These are phyloP conservation scores for Phoma sp. DNA, from an alignment of 2,329 filamentous ascomycete genomes.

Conservation along the genomic window DNA sequence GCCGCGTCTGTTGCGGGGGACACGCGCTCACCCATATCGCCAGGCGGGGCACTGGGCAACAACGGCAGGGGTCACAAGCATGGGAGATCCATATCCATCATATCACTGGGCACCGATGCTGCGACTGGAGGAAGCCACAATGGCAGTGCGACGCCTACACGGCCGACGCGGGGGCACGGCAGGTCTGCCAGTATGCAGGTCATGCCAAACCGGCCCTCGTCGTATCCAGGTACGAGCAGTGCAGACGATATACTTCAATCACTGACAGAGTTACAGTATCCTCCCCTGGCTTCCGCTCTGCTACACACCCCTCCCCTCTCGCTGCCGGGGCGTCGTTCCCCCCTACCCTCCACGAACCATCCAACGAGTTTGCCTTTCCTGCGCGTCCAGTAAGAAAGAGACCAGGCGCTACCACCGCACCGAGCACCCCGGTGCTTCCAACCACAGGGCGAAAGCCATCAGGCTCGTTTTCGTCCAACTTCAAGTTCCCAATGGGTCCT, in stretches of 20 bases:
- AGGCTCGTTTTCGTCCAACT: conserved; percentile 56
- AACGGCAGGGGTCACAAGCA: conserved; percentile 46
- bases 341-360: conserved; percentile 34
- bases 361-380: conserved; percentile 41
- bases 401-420: conserved; percentile 45
- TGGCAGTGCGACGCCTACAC: conserved; percentile 39
- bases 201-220: conserved; percentile 55
- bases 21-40: conserved; percentile 32
- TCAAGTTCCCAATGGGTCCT: conserved; percentile 63
- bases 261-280: conserved; percentile 36
- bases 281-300: conserved; percentile 42
- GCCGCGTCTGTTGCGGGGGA: conserved; percentile 47
- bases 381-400: conserved; percentile 36
- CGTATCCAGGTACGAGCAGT: conserved; percentile 39
- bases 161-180: conserved; percentile 70
- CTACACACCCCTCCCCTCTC: conserved; percentile 53
- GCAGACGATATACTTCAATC: neutral
- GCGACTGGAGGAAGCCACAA: conserved; percentile 42
- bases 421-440: conserved; percentile 52
- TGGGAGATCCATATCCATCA: conserved; percentile 58
- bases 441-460: conserved; percentile 49
- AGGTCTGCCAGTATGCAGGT: conserved; percentile 86
- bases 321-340: conserved; percentile 51
- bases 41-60: conserved; percentile 29
- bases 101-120: conserved; percentile 56